Evolutionary conservation across 495 filamentous ascomycete species (phyloP), one percentile per base, ranked within the genome.

Genomic region (Trichoderma asperelloides): DNA sequence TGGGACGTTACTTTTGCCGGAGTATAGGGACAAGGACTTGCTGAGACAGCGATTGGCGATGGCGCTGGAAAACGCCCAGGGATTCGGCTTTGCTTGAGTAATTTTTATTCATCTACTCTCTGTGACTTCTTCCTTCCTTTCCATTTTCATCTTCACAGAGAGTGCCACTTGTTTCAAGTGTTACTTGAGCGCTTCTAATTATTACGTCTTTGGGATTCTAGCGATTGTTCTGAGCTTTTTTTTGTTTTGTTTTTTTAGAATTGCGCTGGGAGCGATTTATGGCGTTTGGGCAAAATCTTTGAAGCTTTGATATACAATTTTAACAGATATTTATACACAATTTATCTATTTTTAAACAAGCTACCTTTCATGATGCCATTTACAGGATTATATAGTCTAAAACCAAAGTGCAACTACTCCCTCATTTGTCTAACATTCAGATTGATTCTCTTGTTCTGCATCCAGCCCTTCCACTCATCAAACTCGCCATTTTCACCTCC

Each of bases 341-440:
- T 55, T 9, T 55, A 55, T 55, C 49, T 11, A n/a, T 60, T 28
- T 28, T 37, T 8, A 37, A 37, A 37, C 33, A 37, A 37, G 33
- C 33, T 37, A 37, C 33, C 0, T 37, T 37, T 37, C 33, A 37
- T 37, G 33, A 37, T 37, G n/a, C n/a, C n/a, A n/a, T n/a, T n/a
- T n/a, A n/a, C n/a, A n/a, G n/a, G n/a, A n/a, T n/a, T n/a, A n/a
- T 37, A 3, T 0, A 7, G 33, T 3, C 33, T 37, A 37, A 37
- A 33, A 3, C 18, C n/a, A n/a, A n/a, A n/a, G n/a, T 45, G 3
- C 43, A 45, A 15, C 55, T 28, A 85, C 65, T 87, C 88, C 74
- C 81, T 87, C 89, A 97, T 96, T 77, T 97, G 95, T 70, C 93
- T 84, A 15, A 97, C 88, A 75, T 97, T 97, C 66, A 97, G 70